Base-by-base conservation (phyloP, 192 early-diverging fungal genomes). In the Coemansia sp. region DNA sequence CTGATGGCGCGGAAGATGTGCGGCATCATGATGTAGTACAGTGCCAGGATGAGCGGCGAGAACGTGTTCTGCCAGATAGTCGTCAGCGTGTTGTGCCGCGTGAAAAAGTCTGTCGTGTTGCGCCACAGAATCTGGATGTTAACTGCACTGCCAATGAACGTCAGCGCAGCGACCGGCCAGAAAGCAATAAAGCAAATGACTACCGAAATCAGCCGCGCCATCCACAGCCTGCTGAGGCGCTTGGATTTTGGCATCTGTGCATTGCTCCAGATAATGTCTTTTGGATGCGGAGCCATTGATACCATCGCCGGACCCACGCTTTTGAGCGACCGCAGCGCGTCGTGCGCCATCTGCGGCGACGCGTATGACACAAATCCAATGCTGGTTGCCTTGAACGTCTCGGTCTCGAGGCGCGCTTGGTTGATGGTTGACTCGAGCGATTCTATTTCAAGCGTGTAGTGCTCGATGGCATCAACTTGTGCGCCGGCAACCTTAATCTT, bases 231-330 rank as follows among this genome's bases (percentile, higher is more conserved):
- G 5, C 71, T 53, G 48, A 78, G 62, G 50, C 83, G 76, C 21
- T 78, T 61, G 37, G 72, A 55, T 34, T 80, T 80, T 18, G 81
- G 74, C 64, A 85, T 68, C 44, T 83, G 66, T 33, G 83, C 79
- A 57, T 91, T 91, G 47, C 62, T 78, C 89, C 89, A 91, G 56
- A 91, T 84, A 27, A 91, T 82, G 59, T 91, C 88, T 42, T 85
- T 86, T 44, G 89, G 88, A 19, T 80, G 79, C n/a, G 88, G 89
- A 13, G 89, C 83, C 40, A 86, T 57, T 18, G 45, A 46, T 0
- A 45, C 69, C 14, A 55, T n/a, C 14, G 55, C 27, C 14, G 78
- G 73, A 34, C 45, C 42, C 30, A 64, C 42, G 15, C 22, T 24
- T 46, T 59, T 60, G 59, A 82, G 50, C 18, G 68, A 30, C 8